Percentiles rank a stretch among this genome's conserved stretches.
Evolutionary conservation across 768 basidiomycete genomes (phyloP).

Genomic region (Boletus barrowsii): DNA sequence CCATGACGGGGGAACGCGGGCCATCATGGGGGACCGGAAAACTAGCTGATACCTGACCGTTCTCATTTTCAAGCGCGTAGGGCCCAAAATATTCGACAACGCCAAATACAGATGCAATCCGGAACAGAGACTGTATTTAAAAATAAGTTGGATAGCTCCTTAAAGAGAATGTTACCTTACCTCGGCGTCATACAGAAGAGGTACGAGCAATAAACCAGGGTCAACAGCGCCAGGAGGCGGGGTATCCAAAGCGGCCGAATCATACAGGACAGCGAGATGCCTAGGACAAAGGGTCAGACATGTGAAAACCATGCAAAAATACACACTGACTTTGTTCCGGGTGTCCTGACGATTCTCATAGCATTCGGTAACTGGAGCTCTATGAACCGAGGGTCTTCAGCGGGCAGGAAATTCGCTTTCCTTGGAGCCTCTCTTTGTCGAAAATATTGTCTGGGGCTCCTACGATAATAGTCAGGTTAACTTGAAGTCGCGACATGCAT

Average conservation of each 20-base stretch:
- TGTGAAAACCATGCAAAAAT: not conserved
- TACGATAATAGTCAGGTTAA: slow-evolving; percentile 9
- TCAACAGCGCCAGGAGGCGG: slow-evolving; percentile 10
- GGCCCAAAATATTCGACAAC: slow-evolving; percentile 53
- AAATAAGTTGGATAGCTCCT: slow-evolving; percentile 4
- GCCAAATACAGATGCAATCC: slow-evolving; percentile 60
- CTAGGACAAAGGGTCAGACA: slow-evolving; percentile 19
- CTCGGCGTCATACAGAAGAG: slow-evolving; percentile 58
- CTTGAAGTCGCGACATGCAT: slow-evolving; percentile 6
- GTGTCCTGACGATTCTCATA: slow-evolving; percentile 58
- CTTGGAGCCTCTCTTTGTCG: slow-evolving; percentile 15
- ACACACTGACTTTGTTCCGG: slow-evolving; percentile 48
- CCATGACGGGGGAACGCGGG: slow-evolving; percentile 55
- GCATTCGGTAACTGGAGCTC: slow-evolving; percentile 52
- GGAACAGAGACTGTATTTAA: slow-evolving; percentile 44
- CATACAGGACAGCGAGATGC: slow-evolving; percentile 47
- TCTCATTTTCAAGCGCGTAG: slow-evolving; percentile 22
- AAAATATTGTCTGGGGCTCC: slow-evolving; percentile 22
- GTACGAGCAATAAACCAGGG: slow-evolving; percentile 46
- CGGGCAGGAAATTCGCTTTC: slow-evolving; percentile 11
- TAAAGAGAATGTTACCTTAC: slow-evolving; percentile 33
- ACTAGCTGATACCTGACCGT: slow-evolving; percentile 14
- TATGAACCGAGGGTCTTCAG: slow-evolving; percentile 28
- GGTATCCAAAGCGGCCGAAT: slow-evolving; percentile 47
- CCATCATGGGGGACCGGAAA: slow-evolving; percentile 55